Base-by-base conservation (phyloP, 164 flowering plant species). In the Liriodendron chinense region DNA sequence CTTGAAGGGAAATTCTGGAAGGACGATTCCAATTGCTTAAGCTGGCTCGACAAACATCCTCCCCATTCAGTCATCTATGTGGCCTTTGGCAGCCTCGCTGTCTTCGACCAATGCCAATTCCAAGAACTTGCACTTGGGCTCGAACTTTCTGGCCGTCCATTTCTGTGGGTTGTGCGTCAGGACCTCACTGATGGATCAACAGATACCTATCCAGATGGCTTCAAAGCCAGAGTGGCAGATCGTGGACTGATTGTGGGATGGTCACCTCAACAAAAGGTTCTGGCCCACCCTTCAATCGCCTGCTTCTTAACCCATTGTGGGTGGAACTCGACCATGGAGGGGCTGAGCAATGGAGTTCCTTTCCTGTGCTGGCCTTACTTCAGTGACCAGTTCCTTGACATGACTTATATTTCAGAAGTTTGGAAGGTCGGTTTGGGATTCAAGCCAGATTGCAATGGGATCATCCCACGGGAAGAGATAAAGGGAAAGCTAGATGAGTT, bases 311-410 rank as follows among this genome's bases (percentile, higher is more conserved):
- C 69, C 61, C 81, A 75, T 34, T 78, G 78, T 26, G 81, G 80
- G 9, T 74, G 77, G 75, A 78, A 74, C 70, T 74, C 77, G 9
- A 72, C 78, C 62, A 23, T 72, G 7, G 69, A 79, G 65, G 78
- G 78, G 12, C 56, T 79, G 24, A 59, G 76, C 70, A 72, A 47
- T 48, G 78, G 78, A 7, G 81, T 79, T 4, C 78, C 76, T 18
- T 67, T 79, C 23, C 18, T 75, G 18, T 75, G 78, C 48, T 79
- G 75, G 78, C 81, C 78, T 63, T 69, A 74, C 75, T 63, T 53
- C 28, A 24, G 13, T 20, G 80, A 74, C 64, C 80, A 78, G 59
- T 75, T 74, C 12, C 24, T 49, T n/a, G 74, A 78, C 50, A 25
- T 56, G 57, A 64, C 10, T 25, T 78, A 63, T 67, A 43, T 63